phyloP scores from a whole-genome alignment of 371 early-diverging fungal species.

The Enterocytospora artemiae region DNA sequence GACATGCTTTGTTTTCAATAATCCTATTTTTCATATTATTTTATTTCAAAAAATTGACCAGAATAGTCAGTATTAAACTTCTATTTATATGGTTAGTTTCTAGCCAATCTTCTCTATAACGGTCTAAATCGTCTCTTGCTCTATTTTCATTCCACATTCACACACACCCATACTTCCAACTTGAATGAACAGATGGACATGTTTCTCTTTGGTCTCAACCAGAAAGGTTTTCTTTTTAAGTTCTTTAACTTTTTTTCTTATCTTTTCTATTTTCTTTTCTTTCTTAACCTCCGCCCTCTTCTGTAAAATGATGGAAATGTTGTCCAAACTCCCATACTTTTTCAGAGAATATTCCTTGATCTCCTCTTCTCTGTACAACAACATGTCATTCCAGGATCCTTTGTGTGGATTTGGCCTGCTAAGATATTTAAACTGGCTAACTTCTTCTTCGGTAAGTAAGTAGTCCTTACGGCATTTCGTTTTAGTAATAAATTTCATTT shows the following conservation, averaged over 20 bases:
- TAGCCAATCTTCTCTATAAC: no score
- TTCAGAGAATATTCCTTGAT: slow-evolving; percentile 38
- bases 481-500: slow-evolving; percentile 51
- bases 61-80: no score
- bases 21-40: no score
- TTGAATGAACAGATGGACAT: slow-evolving; percentile 30
- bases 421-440: slow-evolving; percentile 38
- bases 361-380: slow-evolving; percentile 47
- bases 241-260: slow-evolving; percentile 40
- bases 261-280: slow-evolving; percentile 42
- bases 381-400: slow-evolving; percentile 54
- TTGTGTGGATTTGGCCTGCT: slow-evolving; percentile 50
- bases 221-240: slow-evolving; percentile 38
- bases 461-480: slow-evolving; percentile 50
- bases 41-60: no score
- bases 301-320: slow-evolving; percentile 33
- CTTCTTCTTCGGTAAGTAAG: slow-evolving; percentile 47
- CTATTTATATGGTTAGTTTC: no score
- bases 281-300: slow-evolving; percentile 17
- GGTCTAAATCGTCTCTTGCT: no score
- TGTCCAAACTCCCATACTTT: slow-evolving; percentile 45
- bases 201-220: slow-evolving; percentile 15
- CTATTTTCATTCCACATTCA: slow-evolving; percentile 52
- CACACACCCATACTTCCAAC: slow-evolving; percentile 23
- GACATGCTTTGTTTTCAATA: no score